These are phyloP conservation scores for Entonaema liquescens DNA, from an alignment of 495 filamentous ascomycete species.

Conservation along the genomic window DNA sequence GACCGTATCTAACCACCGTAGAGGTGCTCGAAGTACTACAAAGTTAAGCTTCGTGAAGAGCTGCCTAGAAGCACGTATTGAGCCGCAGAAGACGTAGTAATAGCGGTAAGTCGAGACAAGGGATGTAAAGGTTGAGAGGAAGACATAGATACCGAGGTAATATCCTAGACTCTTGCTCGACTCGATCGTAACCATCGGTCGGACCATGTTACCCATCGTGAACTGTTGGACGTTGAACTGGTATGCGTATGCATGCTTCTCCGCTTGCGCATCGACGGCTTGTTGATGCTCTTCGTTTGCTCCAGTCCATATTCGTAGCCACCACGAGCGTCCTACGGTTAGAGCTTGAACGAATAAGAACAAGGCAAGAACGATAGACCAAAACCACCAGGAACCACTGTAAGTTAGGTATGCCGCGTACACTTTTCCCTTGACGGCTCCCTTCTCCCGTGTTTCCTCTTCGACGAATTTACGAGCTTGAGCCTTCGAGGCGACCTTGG, in stretches of 20 bases:
- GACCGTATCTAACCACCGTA: slow-evolving; percentile 83
- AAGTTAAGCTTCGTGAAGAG: slow-evolving; percentile 72
- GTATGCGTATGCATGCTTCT: slow-evolving; percentile 47
- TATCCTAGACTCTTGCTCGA: slow-evolving; percentile 56
- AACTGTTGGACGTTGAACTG: slow-evolving; percentile 51
- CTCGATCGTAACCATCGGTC: slow-evolving; percentile 24
- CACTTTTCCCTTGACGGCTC: slow-evolving; percentile 67
- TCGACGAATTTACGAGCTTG: slow-evolving; percentile 72
- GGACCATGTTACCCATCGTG: slow-evolving; percentile 43
- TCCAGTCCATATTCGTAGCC: slow-evolving; percentile 75
- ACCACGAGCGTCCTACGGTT: slow-evolving; percentile 64
- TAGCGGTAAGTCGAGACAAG: slow-evolving; percentile 66
- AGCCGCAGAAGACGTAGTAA: slow-evolving; percentile 65
- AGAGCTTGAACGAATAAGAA: slow-evolving; percentile 63
- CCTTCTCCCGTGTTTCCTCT: slow-evolving; percentile 74
- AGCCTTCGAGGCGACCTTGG: slow-evolving; percentile 54
- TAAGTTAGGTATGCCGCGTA: slow-evolving; percentile 72
- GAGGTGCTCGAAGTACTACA: slow-evolving; percentile 72
- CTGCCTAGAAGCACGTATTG: slow-evolving; percentile 68
- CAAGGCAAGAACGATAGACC: slow-evolving; percentile 62
- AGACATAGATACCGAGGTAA: slow-evolving; percentile 75
- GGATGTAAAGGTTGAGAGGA: slow-evolving; percentile 64
- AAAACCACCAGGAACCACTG: slow-evolving; percentile 71
- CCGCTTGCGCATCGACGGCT: slow-evolving; percentile 28
- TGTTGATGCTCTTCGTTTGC: slow-evolving; percentile 47